These are phyloP conservation scores for Cyclotella baltica DNA, from an alignment of 108 stramenopile genomes.

Conservation along the genomic window DNA sequence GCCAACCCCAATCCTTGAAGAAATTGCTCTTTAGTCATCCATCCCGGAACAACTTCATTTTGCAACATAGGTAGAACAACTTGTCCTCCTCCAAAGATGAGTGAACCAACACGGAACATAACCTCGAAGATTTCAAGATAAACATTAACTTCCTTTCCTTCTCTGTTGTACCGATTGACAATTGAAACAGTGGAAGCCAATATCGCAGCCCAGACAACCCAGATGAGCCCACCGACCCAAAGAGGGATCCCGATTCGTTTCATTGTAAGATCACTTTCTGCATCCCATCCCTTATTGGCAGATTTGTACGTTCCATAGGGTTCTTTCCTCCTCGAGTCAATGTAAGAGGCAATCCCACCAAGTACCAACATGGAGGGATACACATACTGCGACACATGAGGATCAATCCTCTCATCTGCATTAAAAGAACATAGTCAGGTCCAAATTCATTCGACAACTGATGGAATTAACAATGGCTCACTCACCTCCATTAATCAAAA, in stretches of 20 bases:
- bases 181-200: slow-evolving; percentile 61
- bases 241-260: slow-evolving; percentile 73
- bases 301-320: slow-evolving; percentile 65
- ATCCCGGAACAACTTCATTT: slow-evolving; percentile 87
- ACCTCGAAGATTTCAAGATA: slow-evolving; percentile 90
- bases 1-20: slow-evolving; percentile 68
- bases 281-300: slow-evolving; percentile 64
- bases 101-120: slow-evolving; percentile 88
- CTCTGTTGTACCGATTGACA: slow-evolving; percentile 37
- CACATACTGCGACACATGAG: slow-evolving; percentile 73
- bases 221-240: slow-evolving; percentile 67
- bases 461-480: no score
- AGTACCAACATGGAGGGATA: slow-evolving; percentile 77
- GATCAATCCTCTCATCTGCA: slow-evolving; percentile 78
- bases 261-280: slow-evolving; percentile 55
- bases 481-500: slow-evolving; percentile 89
- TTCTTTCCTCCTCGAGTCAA: slow-evolving; percentile 51
- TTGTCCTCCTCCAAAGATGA: slow-evolving; percentile 95
- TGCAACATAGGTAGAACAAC: slow-evolving; percentile 95
- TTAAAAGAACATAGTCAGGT: no score
- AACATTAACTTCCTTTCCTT: slow-evolving; percentile 44
- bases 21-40: slow-evolving; percentile 88
- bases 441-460: no score
- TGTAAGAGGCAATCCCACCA: slow-evolving; percentile 72
- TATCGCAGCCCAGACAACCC: slow-evolving; percentile 71